These are phyloP conservation scores for Clarireedia hainanense DNA, from an alignment of 2,329 filamentous ascomycete genomes.

Conservation along the genomic window DNA sequence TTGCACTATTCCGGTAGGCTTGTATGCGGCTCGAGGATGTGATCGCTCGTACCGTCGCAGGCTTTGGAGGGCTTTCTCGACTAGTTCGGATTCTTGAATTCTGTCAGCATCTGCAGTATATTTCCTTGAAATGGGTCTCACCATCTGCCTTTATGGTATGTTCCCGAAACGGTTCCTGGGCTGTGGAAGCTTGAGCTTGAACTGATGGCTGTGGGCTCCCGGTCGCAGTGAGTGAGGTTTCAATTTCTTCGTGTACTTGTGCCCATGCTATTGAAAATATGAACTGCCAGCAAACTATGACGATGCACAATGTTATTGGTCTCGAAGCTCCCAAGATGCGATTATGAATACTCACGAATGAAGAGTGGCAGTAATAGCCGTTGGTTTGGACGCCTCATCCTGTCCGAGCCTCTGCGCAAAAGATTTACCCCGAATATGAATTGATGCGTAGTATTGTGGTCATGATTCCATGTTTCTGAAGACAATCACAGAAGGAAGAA, in stretches of 20 bases:
- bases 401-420: conserved; percentile 16
- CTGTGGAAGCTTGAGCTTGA: conserved; percentile 19
- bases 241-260: conserved; percentile 17
- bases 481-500: conserved; percentile 10
- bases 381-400: conserved; percentile 25
- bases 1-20: conserved; percentile 50
- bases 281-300: conserved; percentile 24
- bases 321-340: neutral
- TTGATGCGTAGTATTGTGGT: conserved; percentile 14
- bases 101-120: conserved; percentile 13
- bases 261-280: conserved; percentile 16
- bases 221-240: conserved; percentile 17
- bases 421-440: conserved; percentile 23
- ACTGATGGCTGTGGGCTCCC: conserved; percentile 22
- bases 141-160: conserved; percentile 21
- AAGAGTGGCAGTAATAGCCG: conserved; percentile 26
- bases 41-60: conserved; percentile 27
- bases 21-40: conserved; percentile 29
- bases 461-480: conserved; percentile 20
- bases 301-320: neutral
- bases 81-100: conserved; percentile 26
- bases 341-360: conserved; percentile 22
- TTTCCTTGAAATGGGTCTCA: conserved; percentile 7
- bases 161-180: conserved; percentile 22
- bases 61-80: conserved; percentile 30